Evolutionary conservation across 352 stramenopile genomes (phyloP).

Genomic region (Phytophthora cactorum): DNA sequence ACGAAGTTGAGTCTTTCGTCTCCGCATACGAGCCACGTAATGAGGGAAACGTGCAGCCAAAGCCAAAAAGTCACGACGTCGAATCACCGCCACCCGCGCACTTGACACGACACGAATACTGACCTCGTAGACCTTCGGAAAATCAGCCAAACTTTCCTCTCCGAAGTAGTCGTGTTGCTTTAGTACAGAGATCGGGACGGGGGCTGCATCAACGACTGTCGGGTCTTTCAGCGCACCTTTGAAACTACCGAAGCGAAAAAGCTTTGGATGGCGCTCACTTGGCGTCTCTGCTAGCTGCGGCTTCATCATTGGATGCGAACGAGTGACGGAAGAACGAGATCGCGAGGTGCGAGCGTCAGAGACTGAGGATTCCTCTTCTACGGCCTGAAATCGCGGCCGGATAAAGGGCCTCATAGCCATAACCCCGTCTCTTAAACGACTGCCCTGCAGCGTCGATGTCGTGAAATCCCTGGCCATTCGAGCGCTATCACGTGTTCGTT

Average conservation of each 20-base stretch:
- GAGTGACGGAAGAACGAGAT: conserved; percentile 12
- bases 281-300: conserved; percentile 5
- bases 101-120: conserved; percentile 65
- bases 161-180: conserved; percentile 66
- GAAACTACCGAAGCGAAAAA: conserved; percentile 30
- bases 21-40: conserved; percentile 29
- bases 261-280: conserved; percentile 18
- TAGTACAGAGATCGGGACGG: conserved; percentile 53
- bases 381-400: conserved; percentile 4
- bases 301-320: conserved; percentile 10
- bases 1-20: conserved; percentile 28
- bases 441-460: conserved; percentile 16
- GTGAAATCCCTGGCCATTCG: conserved; percentile 24
- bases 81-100: conserved; percentile 53
- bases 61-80: conserved; percentile 44
- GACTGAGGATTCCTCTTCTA: conserved; percentile 11
- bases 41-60: conserved; percentile 50
- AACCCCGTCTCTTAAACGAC: conserved; percentile 10
- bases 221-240: conserved; percentile 22
- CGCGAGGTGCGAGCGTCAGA: not conserved
- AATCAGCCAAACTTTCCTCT: conserved; percentile 54
- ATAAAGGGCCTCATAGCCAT: conserved; percentile 4
- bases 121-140: conserved; percentile 47
- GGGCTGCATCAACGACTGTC: conserved; percentile 16
- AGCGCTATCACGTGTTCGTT: conserved; percentile 26